These are phyloP conservation scores for Holtermanniella nyarrowii DNA, from an alignment of 768 basidiomycete genomes.

Conservation along the genomic window DNA sequence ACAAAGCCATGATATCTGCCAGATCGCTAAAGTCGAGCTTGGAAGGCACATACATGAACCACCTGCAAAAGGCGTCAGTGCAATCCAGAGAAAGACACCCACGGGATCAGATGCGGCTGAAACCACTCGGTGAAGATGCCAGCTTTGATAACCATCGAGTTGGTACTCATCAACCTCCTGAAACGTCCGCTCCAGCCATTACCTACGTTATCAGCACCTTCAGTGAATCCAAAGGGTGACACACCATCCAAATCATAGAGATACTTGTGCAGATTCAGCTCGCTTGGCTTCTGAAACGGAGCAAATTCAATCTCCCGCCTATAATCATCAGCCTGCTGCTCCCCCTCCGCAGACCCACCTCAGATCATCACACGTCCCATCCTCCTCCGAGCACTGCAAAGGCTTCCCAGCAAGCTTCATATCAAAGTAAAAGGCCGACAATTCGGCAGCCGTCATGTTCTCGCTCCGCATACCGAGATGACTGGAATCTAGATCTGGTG, in stretches of 20 bases:
- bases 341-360: conserved; percentile 14
- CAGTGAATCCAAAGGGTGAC: no score
- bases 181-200: conserved; percentile 19
- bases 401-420: conserved; percentile 36
- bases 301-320: conserved; percentile 36
- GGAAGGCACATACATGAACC: conserved; percentile 41
- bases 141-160: conserved; percentile 42
- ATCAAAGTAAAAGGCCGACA: conserved; percentile 30
- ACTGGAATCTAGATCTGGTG: conserved; percentile 19
- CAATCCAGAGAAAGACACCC: conserved; percentile 7
- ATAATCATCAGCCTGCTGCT: not conserved
- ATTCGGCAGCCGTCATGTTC: conserved; percentile 10
- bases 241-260: conserved; percentile 38
- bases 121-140: conserved; percentile 44
- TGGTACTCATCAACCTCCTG: conserved; percentile 40
- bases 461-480: conserved; percentile 16
- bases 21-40: conserved; percentile 40
- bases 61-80: conserved; percentile 13
- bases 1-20: conserved; percentile 42
- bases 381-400: conserved; percentile 35
- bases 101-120: conserved; percentile 38
- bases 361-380: conserved; percentile 39
- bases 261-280: conserved; percentile 42
- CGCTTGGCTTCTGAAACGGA: conserved; percentile 22
- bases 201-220: no score